A percentile compares a stretch with the other conserved stretches of the same genome.
Conservation (phyloP, 306 rosid genomes). For the Glycine soja region DNA sequence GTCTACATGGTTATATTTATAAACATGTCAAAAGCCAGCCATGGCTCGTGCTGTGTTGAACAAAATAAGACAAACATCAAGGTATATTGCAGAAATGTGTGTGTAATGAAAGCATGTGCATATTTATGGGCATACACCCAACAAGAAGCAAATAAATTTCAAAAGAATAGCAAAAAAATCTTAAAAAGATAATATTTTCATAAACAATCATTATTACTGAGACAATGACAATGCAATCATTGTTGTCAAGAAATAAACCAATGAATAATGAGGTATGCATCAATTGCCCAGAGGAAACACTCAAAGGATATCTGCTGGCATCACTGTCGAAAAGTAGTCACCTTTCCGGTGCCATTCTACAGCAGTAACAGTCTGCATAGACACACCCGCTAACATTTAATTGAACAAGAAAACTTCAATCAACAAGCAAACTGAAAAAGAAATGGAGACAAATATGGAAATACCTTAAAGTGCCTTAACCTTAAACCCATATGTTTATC, state of each 20-base stretch:
- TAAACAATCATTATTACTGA: not conserved
- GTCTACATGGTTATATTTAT: conserved; percentile 11
- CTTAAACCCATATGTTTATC: conserved; percentile 70
- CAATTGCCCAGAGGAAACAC: not conserved
- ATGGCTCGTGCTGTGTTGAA: conserved; percentile 9
- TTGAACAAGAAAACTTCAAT: conserved; percentile 23
- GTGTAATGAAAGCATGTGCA: conserved; percentile 22
- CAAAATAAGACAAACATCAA: conserved; percentile 2
- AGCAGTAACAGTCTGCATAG: conserved; percentile 79
- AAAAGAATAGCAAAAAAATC: not conserved
- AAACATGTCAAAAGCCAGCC: conserved; percentile 24
- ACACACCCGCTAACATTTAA: conserved; percentile 38
- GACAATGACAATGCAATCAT: not conserved
- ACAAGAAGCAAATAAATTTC: conserved; percentile 1
- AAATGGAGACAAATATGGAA: conserved; percentile 38
- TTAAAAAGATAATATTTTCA: not conserved
- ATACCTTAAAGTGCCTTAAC: conserved; percentile 88
- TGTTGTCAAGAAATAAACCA: conserved; percentile 30
- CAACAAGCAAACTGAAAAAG: conserved; percentile 22
- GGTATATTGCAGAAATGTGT: not conserved
- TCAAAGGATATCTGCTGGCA: conserved; percentile 95
- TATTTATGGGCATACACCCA: not conserved
- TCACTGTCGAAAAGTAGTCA: conserved; percentile 89
- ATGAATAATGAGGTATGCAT: conserved; percentile 25
- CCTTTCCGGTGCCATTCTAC: conserved; percentile 98